Conservation (phyloP, 2,329 filamentous ascomycete species). For the Myriosclerotinia duriaeana region DNA sequence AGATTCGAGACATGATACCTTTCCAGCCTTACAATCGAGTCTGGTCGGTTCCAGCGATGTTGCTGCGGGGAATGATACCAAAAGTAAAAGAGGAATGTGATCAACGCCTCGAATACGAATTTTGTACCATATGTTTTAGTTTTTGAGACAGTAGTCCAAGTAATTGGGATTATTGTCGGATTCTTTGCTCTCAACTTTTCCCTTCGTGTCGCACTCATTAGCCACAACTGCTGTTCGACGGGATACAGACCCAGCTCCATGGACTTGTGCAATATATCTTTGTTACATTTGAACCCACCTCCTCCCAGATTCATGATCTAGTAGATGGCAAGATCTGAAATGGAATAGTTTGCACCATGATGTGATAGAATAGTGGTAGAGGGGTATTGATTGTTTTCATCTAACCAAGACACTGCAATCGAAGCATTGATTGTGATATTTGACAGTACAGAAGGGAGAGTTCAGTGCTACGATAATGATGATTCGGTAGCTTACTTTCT, state of each 20-base stretch:
- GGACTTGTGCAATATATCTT: not conserved
- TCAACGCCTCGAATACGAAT: not conserved
- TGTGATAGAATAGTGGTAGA: not conserved
- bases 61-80: slow-evolving; percentile 3
- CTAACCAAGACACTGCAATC: not conserved
- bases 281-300: slow-evolving; percentile 1
- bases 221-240: slow-evolving; percentile 5
- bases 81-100: slow-evolving; percentile 13
- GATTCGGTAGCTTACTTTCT: not conserved
- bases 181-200: not conserved
- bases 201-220: not conserved
- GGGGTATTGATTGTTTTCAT: not conserved
- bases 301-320: not conserved
- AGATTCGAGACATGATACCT: not conserved
- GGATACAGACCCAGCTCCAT: slow-evolving; percentile 12
- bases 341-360: not conserved
- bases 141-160: slow-evolving; percentile 6
- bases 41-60: not conserved
- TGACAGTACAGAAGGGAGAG: not conserved
- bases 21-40: slow-evolving; percentile 14
- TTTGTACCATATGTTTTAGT: not conserved
- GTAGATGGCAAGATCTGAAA: not conserved
- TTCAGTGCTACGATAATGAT: slow-evolving; percentile 1
- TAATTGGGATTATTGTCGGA: not conserved
- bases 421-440: not conserved